A percentile compares a stretch with the other conserved stretches of the same genome.
phyloP scores from a whole-genome alignment of 768 basidiomycete species.

The Calvatia gigantea region DNA sequence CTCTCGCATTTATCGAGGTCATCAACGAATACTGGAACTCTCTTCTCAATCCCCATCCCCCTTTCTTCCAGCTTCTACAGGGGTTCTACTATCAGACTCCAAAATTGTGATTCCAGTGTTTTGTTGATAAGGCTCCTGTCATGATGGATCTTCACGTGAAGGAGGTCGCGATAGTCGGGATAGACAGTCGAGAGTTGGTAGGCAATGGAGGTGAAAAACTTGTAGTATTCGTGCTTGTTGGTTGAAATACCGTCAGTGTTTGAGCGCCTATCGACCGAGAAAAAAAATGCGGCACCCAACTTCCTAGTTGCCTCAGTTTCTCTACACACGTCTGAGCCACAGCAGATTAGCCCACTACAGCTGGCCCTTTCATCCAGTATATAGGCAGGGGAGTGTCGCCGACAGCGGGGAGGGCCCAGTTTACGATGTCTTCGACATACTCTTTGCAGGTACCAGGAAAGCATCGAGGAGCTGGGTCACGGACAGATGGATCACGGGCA shows the following conservation, averaged over 20 bases:
- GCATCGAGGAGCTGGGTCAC: too few relatives aligned
- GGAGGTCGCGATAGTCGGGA: neutral
- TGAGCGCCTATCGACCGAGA: neutral
- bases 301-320: neutral
- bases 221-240: neutral
- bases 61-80: neutral
- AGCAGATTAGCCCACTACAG: neutral
- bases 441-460: too few relatives aligned
- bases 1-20: too few relatives aligned
- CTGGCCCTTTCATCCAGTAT: neutral
- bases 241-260: too few relatives aligned
- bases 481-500: too few relatives aligned
- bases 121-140: neutral
- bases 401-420: neutral
- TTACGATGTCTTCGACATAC: too few relatives aligned
- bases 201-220: neutral
- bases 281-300: slow-evolving; percentile 8
- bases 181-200: neutral
- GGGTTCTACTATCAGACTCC: neutral
- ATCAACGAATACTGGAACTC: neutral
- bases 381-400: neutral
- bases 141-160: neutral
- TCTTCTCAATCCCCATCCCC: neutral
- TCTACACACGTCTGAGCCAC: slow-evolving; percentile 4
- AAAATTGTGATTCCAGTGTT: neutral